Conservation (phyloP, 2,329 filamentous ascomycete genomes). For the Stromatinia cepivora region DNA sequence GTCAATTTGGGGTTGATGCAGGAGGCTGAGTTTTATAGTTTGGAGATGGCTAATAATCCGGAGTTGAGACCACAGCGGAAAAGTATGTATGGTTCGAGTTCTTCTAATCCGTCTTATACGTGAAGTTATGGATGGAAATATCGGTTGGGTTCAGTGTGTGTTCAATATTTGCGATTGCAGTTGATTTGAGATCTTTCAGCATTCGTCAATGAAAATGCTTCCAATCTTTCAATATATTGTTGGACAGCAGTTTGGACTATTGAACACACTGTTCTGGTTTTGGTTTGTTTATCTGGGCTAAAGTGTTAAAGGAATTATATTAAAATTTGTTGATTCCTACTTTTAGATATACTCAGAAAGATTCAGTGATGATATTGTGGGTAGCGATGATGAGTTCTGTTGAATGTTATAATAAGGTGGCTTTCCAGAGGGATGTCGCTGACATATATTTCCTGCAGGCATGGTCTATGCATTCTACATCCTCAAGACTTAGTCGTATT, state of each 20-base stretch:
- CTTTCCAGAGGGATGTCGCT: neutral
- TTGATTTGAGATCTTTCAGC: too few relatives aligned
- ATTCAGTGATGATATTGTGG: neutral
- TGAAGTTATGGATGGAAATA: neutral
- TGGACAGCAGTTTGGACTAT: too few relatives aligned
- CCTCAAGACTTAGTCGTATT: neutral
- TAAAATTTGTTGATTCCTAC: neutral
- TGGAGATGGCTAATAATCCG: neutral
- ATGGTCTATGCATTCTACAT: neutral
- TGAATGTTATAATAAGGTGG: neutral
- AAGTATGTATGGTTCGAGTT: neutral
- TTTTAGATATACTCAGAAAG: too few relatives aligned
- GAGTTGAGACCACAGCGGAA: neutral
- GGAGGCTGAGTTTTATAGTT: conserved; percentile 4
- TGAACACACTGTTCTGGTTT: too few relatives aligned
- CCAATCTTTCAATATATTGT: too few relatives aligned
- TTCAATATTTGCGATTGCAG: too few relatives aligned
- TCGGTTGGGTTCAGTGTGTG: neutral
- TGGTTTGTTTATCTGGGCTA: too few relatives aligned
- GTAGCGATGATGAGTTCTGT: too few relatives aligned
- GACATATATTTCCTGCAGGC: neutral
- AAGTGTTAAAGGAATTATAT: neutral
- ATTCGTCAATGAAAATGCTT: too few relatives aligned
- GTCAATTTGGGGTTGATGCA: neutral
- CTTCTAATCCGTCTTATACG: neutral